These are phyloP conservation scores for Thalassiosira livingstoniorum DNA, from an alignment of 352 stramenopile genomes.

Conservation along the genomic window DNA sequence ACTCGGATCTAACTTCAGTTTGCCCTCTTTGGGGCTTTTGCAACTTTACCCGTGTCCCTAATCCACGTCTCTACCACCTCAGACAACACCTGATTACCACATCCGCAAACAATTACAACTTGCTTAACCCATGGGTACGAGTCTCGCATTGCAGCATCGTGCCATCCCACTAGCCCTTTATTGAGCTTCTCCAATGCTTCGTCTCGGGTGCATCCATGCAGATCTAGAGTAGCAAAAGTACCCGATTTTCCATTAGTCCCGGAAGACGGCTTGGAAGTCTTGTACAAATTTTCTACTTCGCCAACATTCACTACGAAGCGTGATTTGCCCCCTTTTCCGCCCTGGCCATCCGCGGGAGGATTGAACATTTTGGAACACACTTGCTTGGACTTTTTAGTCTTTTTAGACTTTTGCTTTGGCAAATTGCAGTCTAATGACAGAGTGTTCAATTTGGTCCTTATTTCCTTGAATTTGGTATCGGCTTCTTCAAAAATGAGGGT, in stretches of 20 bases:
- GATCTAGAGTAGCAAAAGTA: slow-evolving; percentile 4
- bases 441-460: slow-evolving; percentile 32
- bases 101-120: slow-evolving; percentile 33
- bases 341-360: neutral
- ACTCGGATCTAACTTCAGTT: no score
- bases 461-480: slow-evolving; percentile 31
- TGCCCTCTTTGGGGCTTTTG: slow-evolving; percentile 5
- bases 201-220: slow-evolving; percentile 23
- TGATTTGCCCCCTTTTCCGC: slow-evolving; percentile 40
- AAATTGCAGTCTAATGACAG: slow-evolving; percentile 21
- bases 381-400: neutral
- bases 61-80: slow-evolving; percentile 41
- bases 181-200: slow-evolving; percentile 35
- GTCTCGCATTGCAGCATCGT: slow-evolving; percentile 22
- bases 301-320: slow-evolving; percentile 31
- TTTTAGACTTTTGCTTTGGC: neutral
- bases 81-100: slow-evolving; percentile 38
- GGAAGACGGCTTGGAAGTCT: slow-evolving; percentile 7
- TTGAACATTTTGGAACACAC: slow-evolving; percentile 2
- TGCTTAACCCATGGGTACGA: slow-evolving; percentile 32
- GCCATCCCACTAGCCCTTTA: slow-evolving; percentile 11
- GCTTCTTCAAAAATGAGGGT: slow-evolving; percentile 30
- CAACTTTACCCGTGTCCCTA: slow-evolving; percentile 12
- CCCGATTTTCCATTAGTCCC: neutral
- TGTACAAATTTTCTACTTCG: slow-evolving; percentile 47